These are phyloP conservation scores for Bimuria novae-zelandiae DNA, from an alignment of 2,329 filamentous ascomycete genomes.

Conservation along the genomic window DNA sequence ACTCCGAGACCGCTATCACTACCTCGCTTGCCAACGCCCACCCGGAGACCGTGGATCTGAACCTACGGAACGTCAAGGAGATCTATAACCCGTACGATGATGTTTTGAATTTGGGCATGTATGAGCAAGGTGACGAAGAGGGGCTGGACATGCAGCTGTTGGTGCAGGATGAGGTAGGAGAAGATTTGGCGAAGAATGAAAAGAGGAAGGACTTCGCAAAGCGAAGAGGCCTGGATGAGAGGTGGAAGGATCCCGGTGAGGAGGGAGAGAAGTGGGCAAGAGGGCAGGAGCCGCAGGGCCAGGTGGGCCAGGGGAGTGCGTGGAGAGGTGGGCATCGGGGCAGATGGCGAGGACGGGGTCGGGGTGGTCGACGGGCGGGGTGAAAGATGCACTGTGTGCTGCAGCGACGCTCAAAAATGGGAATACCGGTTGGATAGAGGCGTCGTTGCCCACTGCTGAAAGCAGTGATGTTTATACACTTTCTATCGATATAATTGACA, in stretches of 20 bases:
- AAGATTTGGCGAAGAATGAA: constrained; percentile 23
- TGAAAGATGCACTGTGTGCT: too few relatives aligned
- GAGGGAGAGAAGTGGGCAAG: constrained; percentile 28
- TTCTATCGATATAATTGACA: too few relatives aligned
- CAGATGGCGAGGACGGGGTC: too few relatives aligned
- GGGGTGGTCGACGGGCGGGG: too few relatives aligned
- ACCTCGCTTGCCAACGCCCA: constrained; percentile 18
- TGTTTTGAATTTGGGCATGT: constrained; percentile 52
- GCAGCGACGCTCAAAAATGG: too few relatives aligned
- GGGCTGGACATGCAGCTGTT: constrained; percentile 45
- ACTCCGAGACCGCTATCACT: constrained; percentile 50
- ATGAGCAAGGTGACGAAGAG: constrained; percentile 49
- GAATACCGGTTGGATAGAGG: too few relatives aligned
- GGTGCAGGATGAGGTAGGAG: constrained; percentile 44
- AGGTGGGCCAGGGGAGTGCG: background rate
- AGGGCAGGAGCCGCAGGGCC: constrained; percentile 13
- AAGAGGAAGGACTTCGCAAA: constrained; percentile 16
- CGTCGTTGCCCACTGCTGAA: too few relatives aligned
- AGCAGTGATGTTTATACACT: too few relatives aligned
- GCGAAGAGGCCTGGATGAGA: constrained; percentile 39
- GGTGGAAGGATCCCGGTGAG: constrained; percentile 44
- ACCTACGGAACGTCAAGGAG: constrained; percentile 27
- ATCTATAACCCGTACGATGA: constrained; percentile 44
- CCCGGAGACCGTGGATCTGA: constrained; percentile 5
- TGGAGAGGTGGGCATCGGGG: too few relatives aligned